Base-by-base conservation (phyloP, 139 green algal species). In the Volvox africanus region DNA sequence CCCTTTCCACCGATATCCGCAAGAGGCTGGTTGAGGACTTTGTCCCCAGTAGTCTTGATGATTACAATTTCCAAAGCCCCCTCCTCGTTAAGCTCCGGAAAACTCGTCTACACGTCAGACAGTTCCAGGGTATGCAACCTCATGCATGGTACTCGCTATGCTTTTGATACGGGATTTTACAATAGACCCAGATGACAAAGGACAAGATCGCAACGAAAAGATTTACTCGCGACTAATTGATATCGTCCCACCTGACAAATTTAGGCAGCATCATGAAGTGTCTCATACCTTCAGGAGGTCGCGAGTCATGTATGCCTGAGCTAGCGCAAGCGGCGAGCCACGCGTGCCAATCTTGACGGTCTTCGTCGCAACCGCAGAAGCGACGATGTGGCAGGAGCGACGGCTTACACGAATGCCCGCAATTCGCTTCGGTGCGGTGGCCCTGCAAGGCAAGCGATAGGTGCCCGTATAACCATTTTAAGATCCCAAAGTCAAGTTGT, bases 31-130 rank as follows among this genome's bases (percentile, higher is more conserved):
- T 97, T 97, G 35, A 99, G 95, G 24, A 99, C 96, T 95, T 99
- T 99, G 95, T 99, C 98, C n/a, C 98, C 98, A 1, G 98, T 99
- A 50, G 98, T 99, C 94, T 99, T 99, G 94, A 99, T 99, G 96
- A 99, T 99, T 30, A 96, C 92, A 76, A 99, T 99, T 92, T 99
- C 98, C 68, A 99, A 87, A n/a, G 97, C 97, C 36, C 97, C 98
- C 26, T 99, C 98, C 88, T 99, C 97, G 0, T 80, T 76, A 2
- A 99, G 96, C 91, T 99, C 96, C 5, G 97, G 96, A 92, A 98
- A 98, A 32, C 79, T 89, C 9, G 93, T 86, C 96, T 98, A 93
- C 77, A 82, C 2, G 1, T 71, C 71, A 32, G 71, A 79, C 35
- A 79, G 18, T 79, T 79, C 71, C 21, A 79, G 26, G 61, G 9